Base-by-base conservation (phyloP, 768 basidiomycete species). In the Gloeostereum incarnatum region DNA sequence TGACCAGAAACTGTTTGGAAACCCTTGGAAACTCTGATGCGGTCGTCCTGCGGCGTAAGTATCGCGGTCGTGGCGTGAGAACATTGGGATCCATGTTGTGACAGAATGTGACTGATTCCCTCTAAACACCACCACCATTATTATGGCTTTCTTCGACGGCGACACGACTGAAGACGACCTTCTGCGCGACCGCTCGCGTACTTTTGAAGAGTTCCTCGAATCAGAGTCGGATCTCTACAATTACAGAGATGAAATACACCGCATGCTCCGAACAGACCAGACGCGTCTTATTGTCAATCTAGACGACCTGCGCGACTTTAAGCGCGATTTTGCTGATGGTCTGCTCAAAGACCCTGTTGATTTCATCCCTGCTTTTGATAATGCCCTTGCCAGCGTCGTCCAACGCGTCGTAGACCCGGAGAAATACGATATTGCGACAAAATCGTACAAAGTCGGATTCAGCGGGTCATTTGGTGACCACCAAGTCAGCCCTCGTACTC, bases 401-500 rank as follows among this genome's bases (percentile, higher is more conserved):
- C 66, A 82, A 49, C 76, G 75, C 48, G 65, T 84, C 48, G 66
- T 83, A 3, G 86, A 91, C 51, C 60, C 69, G 11, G 73, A 82
- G 32, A 92, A 93, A 62, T 81, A 93, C 60, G 77, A 83, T 32
- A 76, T 89, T 41, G 69, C 77, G 23, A 79, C 75, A 42, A 93
- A 84, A 55, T 75, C 68, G 47, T 97, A 80, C 61, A 81, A 83
- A 48, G 71, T 97, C 40, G 96, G 93, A 17, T 80, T 97, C 57
- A 83, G 86, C 49, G 96, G 96, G 36, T 93, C 89, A 5, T 99
- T 99, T 58, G 96, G 96, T 31, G 94, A 97, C 61, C 89, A 98
- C 59, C 93, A 97, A 59, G 86, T 93, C 58, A 97, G 85, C 59
- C 96, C 96, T 33, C 73, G 96, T 6, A 91, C 91, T 13, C 73